Base-by-base conservation (phyloP, 257 asterid species). In the Knoxia roxburghii region DNA sequence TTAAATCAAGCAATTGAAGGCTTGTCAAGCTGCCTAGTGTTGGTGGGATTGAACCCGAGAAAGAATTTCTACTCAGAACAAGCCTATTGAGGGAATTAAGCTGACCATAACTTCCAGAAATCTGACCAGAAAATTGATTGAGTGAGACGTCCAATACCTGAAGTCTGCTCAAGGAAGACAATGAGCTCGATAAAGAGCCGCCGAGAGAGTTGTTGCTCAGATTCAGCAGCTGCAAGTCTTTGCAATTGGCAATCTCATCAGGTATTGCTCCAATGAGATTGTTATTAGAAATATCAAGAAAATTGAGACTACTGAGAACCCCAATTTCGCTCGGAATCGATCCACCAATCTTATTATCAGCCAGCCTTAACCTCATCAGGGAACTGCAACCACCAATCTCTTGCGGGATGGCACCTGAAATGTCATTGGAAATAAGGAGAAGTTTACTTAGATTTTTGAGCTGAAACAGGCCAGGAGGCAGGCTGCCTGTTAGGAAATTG, bases 1-100 rank as follows among this genome's bases (percentile, higher is more conserved):
- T 87, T 43, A 89, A 76, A 72, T 89, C 96, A 35, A 89, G 88
- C 64, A 85, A 76, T 51, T 89, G 91, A 67, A 89, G 92, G 64
- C 87, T 77, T 0, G 84, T 72, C 30, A 89, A 87, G 20, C 76
- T 80, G 27, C 87, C 89, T 5, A 89, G 72, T n/a, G 78, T 58
- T 4, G 86, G 50, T 1, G 96, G 96, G 29, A 89, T 87, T 5
- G 52, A 48, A 54, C 95, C 95, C 27, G 86, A 73, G 48, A 88
- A 80, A 2, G 83, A 71, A 65, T 89, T 89, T 54, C 82, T 68
- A 39, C 85, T 72, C 7, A 89, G 78, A 7, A 77, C 75, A 35
- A 89, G 88, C 50, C 89, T 76, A 67, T 72, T 89, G 13, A 89
- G 85, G 35, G 85, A 75, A 35, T 73, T 50, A 26, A 89, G 75